Conservation (phyloP, 768 basidiomycete species). For the Hygrophorus pudorinus region DNA sequence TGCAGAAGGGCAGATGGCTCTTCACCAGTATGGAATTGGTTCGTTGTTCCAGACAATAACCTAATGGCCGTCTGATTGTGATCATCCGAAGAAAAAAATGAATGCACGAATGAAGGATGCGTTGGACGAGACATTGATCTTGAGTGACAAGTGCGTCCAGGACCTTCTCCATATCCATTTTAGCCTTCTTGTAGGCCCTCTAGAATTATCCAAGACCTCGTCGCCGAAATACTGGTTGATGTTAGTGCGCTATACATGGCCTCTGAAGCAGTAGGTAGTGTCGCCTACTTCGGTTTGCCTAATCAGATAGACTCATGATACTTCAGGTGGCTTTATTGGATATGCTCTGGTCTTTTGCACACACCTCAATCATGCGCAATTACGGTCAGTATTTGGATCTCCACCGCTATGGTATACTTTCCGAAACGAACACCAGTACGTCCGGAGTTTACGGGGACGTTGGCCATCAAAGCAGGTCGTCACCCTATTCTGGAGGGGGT, state of each 20-base stretch:
- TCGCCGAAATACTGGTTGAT: slow-evolving; percentile 55
- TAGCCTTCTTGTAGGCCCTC: not conserved
- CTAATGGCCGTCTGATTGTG: not conserved
- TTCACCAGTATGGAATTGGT: slow-evolving; percentile 83
- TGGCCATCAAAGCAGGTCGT: slow-evolving; percentile 81
- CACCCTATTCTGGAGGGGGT: slow-evolving; percentile 81
- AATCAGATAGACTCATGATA: not conserved
- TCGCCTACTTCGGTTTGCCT: not conserved
- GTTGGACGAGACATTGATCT: slow-evolving; percentile 77
- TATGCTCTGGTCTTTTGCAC: slow-evolving; percentile 84
- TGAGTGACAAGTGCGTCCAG: slow-evolving; percentile 63
- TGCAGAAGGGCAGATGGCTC: slow-evolving; percentile 60
- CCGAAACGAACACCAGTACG: slow-evolving; percentile 41
- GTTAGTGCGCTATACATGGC: slow-evolving; percentile 82
- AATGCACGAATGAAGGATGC: slow-evolving; percentile 87
- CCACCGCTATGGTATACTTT: not conserved
- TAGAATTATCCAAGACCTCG: slow-evolving; percentile 75
- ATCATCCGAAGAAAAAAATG: slow-evolving; percentile 59
- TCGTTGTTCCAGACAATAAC: slow-evolving; percentile 12
- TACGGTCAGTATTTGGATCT: slow-evolving; percentile 24
- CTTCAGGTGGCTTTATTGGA: slow-evolving; percentile 76
- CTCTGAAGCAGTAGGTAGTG: slow-evolving; percentile 68
- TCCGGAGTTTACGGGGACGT: slow-evolving; percentile 83
- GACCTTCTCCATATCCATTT: not conserved
- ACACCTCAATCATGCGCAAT: slow-evolving; percentile 57